Evolutionary conservation across 1,284 basidiomycete genomes (phyloP), one percentile per base, ranked within the genome.

Genomic region (Pseudozyma sp.): DNA sequence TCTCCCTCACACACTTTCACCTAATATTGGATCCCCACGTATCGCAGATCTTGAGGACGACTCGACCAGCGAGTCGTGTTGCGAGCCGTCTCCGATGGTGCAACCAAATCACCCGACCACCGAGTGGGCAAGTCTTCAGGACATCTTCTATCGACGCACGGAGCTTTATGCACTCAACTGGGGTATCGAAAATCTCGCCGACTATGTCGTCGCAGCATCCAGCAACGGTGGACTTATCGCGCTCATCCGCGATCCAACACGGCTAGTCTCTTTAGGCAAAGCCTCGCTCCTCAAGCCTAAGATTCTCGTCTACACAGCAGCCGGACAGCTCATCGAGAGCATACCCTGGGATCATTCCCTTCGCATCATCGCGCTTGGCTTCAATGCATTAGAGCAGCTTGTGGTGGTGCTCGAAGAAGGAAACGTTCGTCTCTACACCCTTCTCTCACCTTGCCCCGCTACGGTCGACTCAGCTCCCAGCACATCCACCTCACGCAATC

Each of bases 331-430:
- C 30, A 71, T 87, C 43, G 85, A 86, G 65, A 85, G 82, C 49
- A 78, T 87, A 30, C 80, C 81, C 91, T 95, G 93, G 93, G 92
- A 94, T 67, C 90, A 92, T 5, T 70, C 75, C 9, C 80, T 89
- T 88, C 54, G 88, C 79, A 91, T 94, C 57, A 86, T 94, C 54
- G 89, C 89, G 30, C 90, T 94, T 76, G 93, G 93, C 31, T 94
- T 93, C 91, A 92, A 92, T 0, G 71, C 85, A 14, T 90, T 92
- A 75, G 93, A 96, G 78, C 88, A 90, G 53, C 88, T 98, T 37
- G 90, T 92, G 0, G 89, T 96, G 7, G 86, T 99, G 33, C 94
- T 94, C 75, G 94, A 97, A 84, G 94, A 97, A 78, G 96, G 96
- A 16, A 88, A 89, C 9, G 97, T 97, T 83, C 89, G 96, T 43